phyloP scores from a whole-genome alignment of 192 early-diverging fungal genomes.

The Coemansia furcata region DNA sequence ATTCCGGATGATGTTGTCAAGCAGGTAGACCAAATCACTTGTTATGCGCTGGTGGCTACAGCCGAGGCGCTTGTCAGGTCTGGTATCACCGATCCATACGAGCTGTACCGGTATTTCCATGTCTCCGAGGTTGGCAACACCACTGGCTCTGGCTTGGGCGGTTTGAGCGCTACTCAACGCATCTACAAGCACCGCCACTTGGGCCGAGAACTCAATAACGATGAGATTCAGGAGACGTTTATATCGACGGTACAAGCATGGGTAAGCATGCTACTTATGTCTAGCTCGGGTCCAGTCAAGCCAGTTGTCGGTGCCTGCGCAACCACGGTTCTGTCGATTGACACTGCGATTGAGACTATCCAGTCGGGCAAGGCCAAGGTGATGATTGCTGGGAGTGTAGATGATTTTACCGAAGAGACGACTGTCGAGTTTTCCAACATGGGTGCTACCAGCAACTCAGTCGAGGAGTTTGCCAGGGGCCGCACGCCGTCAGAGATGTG shows the following conservation, averaged over 20 bases:
- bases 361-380: constrained; percentile 87
- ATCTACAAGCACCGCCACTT: constrained; percentile 71
- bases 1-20: constrained; percentile 84
- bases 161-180: constrained; percentile 65
- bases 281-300: constrained; percentile 87
- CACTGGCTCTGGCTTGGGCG: constrained; percentile 85
- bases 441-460: constrained; percentile 85
- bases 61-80: constrained; percentile 86
- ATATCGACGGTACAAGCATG: constrained; percentile 95
- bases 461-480: constrained; percentile 79
- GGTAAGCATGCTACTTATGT: constrained; percentile 92
- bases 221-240: constrained; percentile 88
- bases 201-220: constrained; percentile 75
- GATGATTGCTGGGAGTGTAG: constrained; percentile 87
- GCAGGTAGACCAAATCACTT: constrained; percentile 88
- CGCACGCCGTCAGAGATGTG: constrained; percentile 85
- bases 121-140: constrained; percentile 92
- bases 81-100: constrained; percentile 94
- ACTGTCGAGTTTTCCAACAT: constrained; percentile 93
- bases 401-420: constrained; percentile 84
- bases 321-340: constrained; percentile 86
- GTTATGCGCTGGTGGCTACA: constrained; percentile 83
- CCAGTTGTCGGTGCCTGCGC: constrained; percentile 81
- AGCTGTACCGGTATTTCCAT: constrained; percentile 94
- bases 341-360: constrained; percentile 86